phyloP scores from a whole-genome alignment of 768 basidiomycete species.

The Macrolepiota dolichaula region DNA sequence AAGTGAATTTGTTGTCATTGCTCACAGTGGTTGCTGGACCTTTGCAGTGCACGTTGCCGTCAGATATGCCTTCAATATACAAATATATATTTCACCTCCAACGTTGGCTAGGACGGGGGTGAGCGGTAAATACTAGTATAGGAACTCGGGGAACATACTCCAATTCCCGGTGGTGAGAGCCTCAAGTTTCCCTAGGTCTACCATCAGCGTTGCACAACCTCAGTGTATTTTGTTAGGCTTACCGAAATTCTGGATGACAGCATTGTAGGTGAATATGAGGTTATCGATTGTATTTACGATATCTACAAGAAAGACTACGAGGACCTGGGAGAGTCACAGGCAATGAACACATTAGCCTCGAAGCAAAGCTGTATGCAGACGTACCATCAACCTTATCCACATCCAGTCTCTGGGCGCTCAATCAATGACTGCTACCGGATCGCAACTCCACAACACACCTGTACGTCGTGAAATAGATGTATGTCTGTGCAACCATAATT shows the following conservation, averaged over 20 bases:
- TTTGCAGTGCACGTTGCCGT: not conserved
- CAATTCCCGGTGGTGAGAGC: conserved; percentile 7
- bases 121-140: not conserved
- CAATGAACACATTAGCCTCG: not conserved
- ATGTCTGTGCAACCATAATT: conserved; percentile 45
- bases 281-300: conserved; percentile 44
- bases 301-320: conserved; percentile 39
- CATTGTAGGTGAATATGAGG: conserved; percentile 40
- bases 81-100: not conserved
- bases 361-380: conserved; percentile 11
- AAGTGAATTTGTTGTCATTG: not conserved
- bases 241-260: conserved; percentile 48
- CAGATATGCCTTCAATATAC: not conserved
- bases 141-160: not conserved
- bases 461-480: conserved; percentile 41
- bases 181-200: conserved; percentile 14
- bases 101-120: not conserved
- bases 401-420: conserved; percentile 31
- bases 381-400: conserved; percentile 45
- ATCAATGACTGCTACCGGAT: conserved; percentile 15
- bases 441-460: conserved; percentile 7
- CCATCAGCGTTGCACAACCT: not conserved
- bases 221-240: conserved; percentile 3
- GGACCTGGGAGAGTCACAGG: not conserved
- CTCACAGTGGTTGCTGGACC: not conserved